These are phyloP conservation scores for Podaxis sp. DNA, from an alignment of 768 basidiomycete genomes.

Conservation along the genomic window DNA sequence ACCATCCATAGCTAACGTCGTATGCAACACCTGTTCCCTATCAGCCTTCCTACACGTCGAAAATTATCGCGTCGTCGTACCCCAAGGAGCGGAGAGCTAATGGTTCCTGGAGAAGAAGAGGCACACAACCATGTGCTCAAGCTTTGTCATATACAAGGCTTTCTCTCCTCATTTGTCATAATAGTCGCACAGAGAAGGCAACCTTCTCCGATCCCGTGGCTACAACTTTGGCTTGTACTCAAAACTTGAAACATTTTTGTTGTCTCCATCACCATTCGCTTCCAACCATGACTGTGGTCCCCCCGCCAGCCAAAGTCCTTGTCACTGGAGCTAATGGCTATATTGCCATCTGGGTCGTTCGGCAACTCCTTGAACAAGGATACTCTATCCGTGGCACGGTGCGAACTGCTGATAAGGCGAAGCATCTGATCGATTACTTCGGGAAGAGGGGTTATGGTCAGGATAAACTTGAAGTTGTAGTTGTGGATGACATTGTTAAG, in stretches of 20 bases:
- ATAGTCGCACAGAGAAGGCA: not conserved
- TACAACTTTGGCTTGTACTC: too few relatives aligned
- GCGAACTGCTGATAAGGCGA: slow-evolving; percentile 58
- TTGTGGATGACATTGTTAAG: slow-evolving; percentile 67
- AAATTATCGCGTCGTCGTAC: too few relatives aligned
- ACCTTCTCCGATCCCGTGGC: not conserved
- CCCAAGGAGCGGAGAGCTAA: too few relatives aligned
- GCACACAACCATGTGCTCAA: too few relatives aligned
- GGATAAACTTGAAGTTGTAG: slow-evolving; percentile 60
- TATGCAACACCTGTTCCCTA: too few relatives aligned
- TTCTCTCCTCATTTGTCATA: not conserved
- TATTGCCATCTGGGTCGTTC: slow-evolving; percentile 59
- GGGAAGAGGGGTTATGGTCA: slow-evolving; percentile 47
- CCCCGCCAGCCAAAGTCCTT: slow-evolving; percentile 37
- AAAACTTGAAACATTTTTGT: too few relatives aligned
- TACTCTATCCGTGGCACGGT: slow-evolving; percentile 69
- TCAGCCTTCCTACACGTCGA: too few relatives aligned
- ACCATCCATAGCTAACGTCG: too few relatives aligned
- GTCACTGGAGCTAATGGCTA: slow-evolving; percentile 63
- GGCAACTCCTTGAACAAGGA: slow-evolving; percentile 56
- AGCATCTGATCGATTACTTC: slow-evolving; percentile 55
- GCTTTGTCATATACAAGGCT: not conserved
- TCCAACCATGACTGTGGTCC: slow-evolving; percentile 29
- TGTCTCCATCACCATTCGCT: too few relatives aligned
- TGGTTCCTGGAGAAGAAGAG: too few relatives aligned